Evolutionary conservation across 805 yeast species (phyloP), one percentile per base, ranked within the genome.

Genomic region (Grigorovia yakushimaensis): DNA sequence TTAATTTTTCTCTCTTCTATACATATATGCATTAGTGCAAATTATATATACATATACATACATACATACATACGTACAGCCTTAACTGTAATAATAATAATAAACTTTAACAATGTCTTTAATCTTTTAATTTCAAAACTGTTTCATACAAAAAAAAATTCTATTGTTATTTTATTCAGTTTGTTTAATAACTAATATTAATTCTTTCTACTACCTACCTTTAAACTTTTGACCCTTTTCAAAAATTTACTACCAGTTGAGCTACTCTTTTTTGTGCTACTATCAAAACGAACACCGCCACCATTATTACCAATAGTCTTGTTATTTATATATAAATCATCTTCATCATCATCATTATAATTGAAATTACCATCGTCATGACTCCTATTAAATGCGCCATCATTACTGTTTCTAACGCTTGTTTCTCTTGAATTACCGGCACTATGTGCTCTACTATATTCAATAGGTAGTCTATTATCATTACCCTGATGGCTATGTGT

Each of bases 211-310:
- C 59, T 59, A 8, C 85, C 79, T 39, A 87, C 95, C 66, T 86
- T 86, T 69, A 89, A 75, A 70, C 95, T 86, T 68, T 84, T 87
- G 41, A 89, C 96, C 62, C 97, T 81, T 60, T 83, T 81, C 59
- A 89, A 69, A 51, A 89, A 72, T 4, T 86, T 81, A 47, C 73
- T 77, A 5, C 78, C 77, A 21, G 64, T 54, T 1, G 65, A 58
- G 15, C 18, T 33, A 40, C 52, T 58, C 51, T 63, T 61, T 47
- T 58, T 57, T 9, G 58, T 47, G 23, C 46, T 57, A 35, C 50
- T 54, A 46, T 56, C 62, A 49, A 54, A 54, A 52, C 58, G 62
- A 24, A 57, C 58, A 49, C 54, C 64, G 4, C 23, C 10, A 27
- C 36, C 17, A 33, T 33, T 33, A 33, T 20, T 33, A 13, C 17